These are phyloP conservation scores for Phytophthora idaei DNA, from an alignment of 352 stramenopile species.

Conservation along the genomic window DNA sequence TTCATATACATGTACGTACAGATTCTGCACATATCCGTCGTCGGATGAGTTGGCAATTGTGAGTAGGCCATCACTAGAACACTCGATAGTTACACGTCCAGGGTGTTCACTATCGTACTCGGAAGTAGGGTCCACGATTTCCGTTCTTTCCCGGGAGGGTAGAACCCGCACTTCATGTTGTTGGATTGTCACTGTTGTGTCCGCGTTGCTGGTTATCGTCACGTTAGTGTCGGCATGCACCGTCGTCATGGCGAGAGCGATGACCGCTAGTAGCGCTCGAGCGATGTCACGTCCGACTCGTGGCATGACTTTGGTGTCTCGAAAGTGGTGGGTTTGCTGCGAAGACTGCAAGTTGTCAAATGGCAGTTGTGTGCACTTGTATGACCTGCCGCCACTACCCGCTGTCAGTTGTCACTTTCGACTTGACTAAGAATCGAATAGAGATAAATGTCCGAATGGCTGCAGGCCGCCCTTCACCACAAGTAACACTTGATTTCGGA, in stretches of 20 bases:
- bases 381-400: background rate
- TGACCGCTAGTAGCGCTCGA: background rate
- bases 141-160: background rate
- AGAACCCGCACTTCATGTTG: slow-evolving; percentile 3
- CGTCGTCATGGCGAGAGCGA: background rate
- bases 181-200: slow-evolving; percentile 2
- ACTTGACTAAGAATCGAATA: background rate
- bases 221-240: slow-evolving; percentile 1
- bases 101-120: background rate
- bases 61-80: background rate
- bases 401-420: background rate
- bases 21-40: slow-evolving; percentile 4
- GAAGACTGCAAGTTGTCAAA: background rate
- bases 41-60: slow-evolving; percentile 9
- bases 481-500: slow-evolving; percentile 1
- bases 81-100: slow-evolving; percentile 4
- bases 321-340: background rate
- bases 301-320: background rate
- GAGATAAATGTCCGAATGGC: background rate
- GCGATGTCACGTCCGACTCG: background rate
- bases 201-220: background rate
- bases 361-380: background rate
- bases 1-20: background rate
- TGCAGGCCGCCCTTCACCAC: background rate
- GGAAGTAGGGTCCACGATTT: background rate